These are phyloP conservation scores for Aegilops umbellulata DNA, from an alignment of 176 grass and related monocot genomes.

Conservation along the genomic window DNA sequence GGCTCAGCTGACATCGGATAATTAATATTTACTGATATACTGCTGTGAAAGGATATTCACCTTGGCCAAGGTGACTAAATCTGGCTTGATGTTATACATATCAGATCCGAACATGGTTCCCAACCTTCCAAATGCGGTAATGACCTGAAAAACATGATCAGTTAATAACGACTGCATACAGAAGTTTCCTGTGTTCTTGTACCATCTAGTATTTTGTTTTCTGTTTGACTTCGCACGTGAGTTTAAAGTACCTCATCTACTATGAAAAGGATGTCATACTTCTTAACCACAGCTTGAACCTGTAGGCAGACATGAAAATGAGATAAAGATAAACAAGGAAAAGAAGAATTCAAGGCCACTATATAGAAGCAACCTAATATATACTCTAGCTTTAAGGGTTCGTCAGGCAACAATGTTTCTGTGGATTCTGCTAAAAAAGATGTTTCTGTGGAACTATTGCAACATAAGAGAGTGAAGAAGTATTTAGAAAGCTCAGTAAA, in stretches of 20 bases:
- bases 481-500: background rate
- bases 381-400: slow-evolving; percentile 5
- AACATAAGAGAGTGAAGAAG: background rate
- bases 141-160: slow-evolving; percentile 56
- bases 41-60: slow-evolving; percentile 32
- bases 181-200: background rate
- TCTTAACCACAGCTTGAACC: slow-evolving; percentile 90
- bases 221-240: slow-evolving; percentile 2
- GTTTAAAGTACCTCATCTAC: slow-evolving; percentile 76
- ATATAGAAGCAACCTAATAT: background rate
- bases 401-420: background rate
- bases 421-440: background rate
- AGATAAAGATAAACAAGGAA: background rate
- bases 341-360: background rate
- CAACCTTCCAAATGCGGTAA: slow-evolving; percentile 97
- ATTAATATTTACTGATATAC: background rate
- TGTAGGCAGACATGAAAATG: slow-evolving; percentile 29
- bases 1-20: background rate
- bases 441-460: background rate
- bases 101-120: slow-evolving; percentile 96
- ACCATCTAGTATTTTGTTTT: background rate
- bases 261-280: slow-evolving; percentile 96
- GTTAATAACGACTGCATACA: background rate
- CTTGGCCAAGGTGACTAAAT: slow-evolving; percentile 90
- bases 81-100: slow-evolving; percentile 82